phyloP scores from a whole-genome alignment of 257 asterid genomes.

The Nicotiana undulata region DNA sequence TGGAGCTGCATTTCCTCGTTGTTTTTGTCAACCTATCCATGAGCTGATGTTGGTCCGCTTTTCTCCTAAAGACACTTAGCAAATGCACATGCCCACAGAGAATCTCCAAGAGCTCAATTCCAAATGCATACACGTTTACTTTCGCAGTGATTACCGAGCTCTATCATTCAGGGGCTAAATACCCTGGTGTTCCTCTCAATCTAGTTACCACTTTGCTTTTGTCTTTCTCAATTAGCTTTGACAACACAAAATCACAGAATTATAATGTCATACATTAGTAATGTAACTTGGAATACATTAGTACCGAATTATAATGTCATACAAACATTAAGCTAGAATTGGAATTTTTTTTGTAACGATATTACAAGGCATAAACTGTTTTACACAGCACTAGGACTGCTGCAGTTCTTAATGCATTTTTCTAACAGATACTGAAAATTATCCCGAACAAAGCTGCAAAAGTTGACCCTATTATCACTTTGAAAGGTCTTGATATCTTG shows the following conservation, averaged over 20 bases:
- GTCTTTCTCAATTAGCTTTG: conserved; percentile 19
- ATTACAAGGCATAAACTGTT: no score
- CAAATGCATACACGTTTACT: conserved; percentile 24
- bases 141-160: conserved; percentile 12
- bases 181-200: conserved; percentile 27
- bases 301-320: neutral
- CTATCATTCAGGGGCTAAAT: conserved; percentile 20
- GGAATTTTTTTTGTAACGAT: no score
- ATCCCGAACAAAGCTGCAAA: neutral
- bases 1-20: neutral
- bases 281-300: no score
- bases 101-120: conserved; percentile 15
- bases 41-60: conserved; percentile 4
- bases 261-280: no score
- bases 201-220: conserved; percentile 17
- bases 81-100: conserved; percentile 13
- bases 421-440: conserved; percentile 5
- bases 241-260: conserved; percentile 21
- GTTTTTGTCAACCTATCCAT: conserved; percentile 9
- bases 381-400: neutral
- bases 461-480: neutral
- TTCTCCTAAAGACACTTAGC: conserved; percentile 8
- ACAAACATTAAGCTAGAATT: conserved; percentile 2
- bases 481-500: neutral
- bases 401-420: neutral